Conservation (phyloP, 768 basidiomycete genomes). For the Tricholoma terreum region DNA sequence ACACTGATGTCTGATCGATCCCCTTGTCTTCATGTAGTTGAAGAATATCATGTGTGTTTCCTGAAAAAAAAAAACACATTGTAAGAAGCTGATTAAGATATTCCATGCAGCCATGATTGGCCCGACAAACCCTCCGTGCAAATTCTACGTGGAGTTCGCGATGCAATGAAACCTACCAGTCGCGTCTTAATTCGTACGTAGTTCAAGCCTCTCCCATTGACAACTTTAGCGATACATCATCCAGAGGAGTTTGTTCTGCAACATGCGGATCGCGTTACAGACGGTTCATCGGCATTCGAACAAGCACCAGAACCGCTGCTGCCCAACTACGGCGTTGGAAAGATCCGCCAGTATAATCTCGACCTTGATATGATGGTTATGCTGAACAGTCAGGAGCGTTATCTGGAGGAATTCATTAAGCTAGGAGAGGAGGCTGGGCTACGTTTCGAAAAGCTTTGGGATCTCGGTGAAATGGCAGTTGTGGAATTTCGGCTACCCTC, state of each 20-base stretch:
- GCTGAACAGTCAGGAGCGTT: slow-evolving; percentile 43
- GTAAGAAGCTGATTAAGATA: background rate
- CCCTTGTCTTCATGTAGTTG: slow-evolving; percentile 21
- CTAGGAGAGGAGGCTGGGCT: slow-evolving; percentile 34
- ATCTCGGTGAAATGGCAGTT: slow-evolving; percentile 10
- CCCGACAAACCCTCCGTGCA: slow-evolving; percentile 30
- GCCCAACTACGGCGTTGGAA: slow-evolving; percentile 45
- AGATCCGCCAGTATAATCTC: slow-evolving; percentile 37
- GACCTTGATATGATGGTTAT: slow-evolving; percentile 45
- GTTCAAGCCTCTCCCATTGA: background rate
- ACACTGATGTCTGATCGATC: background rate
- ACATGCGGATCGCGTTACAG: slow-evolving; percentile 17
- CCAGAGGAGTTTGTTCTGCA: slow-evolving; percentile 37
- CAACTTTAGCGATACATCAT: background rate
- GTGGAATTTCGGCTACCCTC: slow-evolving; percentile 4
- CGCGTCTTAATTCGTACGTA: slow-evolving; percentile 36
- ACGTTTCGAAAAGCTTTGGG: slow-evolving; percentile 35
- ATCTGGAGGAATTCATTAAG: slow-evolving; percentile 34
- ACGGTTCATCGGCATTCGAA: slow-evolving; percentile 9
- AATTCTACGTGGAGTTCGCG: slow-evolving; percentile 34
- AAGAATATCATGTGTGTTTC: slow-evolving; percentile 32
- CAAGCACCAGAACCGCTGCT: slow-evolving; percentile 44
- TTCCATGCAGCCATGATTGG: slow-evolving; percentile 39
- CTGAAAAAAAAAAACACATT: background rate
- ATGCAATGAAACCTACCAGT: slow-evolving; percentile 32